Conservation (phyloP, 495 filamentous ascomycete genomes). For the Oleoguttula mirabilis region DNA sequence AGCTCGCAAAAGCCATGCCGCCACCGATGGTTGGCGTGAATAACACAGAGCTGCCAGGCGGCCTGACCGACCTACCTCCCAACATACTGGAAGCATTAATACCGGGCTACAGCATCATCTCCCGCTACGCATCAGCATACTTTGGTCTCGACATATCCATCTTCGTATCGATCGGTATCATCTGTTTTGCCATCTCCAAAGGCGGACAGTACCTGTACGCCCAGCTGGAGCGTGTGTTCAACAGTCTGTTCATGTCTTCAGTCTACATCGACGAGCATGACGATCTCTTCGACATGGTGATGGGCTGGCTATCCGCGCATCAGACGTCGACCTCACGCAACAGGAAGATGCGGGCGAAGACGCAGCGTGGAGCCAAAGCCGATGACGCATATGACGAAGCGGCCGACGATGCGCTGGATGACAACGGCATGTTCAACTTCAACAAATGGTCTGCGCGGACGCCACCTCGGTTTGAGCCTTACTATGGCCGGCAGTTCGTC, state of each 20-base stretch:
- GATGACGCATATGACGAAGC: conserved; percentile 24
- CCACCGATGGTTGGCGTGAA: not conserved
- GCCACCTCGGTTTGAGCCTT: conserved; percentile 39
- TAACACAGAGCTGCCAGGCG: conserved; percentile 5
- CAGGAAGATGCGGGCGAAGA: conserved; percentile 47
- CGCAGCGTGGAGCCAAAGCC: conserved; percentile 38
- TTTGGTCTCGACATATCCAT: conserved; percentile 58
- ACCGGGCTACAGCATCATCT: conserved; percentile 58
- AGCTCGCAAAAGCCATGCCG: conserved; percentile 7
- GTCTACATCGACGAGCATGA: conserved; percentile 46
- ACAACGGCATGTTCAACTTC: conserved; percentile 27
- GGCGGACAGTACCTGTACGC: conserved; percentile 23
- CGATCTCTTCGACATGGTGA: conserved; percentile 47
- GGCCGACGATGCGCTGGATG: conserved; percentile 16
- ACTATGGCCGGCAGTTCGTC: conserved; percentile 29
- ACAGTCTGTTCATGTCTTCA: conserved; percentile 36
- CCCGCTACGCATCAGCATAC: conserved; percentile 44
- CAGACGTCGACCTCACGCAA: conserved; percentile 30
- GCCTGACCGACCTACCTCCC: conserved; percentile 22
- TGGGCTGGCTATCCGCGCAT: conserved; percentile 49
- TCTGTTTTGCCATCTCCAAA: conserved; percentile 28
- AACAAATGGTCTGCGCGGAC: conserved; percentile 35
- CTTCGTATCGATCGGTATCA: conserved; percentile 52
- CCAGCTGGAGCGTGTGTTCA: conserved; percentile 6
- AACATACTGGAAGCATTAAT: conserved; percentile 61